Conservation (phyloP, 108 stramenopile genomes). For the Mediolabrus comicus region DNA sequence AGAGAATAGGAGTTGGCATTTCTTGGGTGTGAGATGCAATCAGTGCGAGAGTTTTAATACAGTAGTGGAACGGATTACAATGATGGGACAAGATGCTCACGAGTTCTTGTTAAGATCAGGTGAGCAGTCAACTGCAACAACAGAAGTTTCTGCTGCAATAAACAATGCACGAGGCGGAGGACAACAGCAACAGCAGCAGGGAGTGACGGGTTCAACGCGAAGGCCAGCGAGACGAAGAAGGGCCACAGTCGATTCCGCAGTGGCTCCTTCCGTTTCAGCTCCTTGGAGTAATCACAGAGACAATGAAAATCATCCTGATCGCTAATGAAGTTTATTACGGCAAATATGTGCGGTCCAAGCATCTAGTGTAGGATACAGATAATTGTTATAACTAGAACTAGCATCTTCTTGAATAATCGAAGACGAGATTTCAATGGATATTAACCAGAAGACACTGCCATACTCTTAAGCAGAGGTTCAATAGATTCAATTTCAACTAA, state of each 20-base stretch:
- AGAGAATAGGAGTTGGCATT: slow-evolving; percentile 77
- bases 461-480: no score
- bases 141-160: neutral
- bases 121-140: neutral
- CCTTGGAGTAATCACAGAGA: neutral
- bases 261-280: neutral
- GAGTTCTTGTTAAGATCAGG: slow-evolving; percentile 54
- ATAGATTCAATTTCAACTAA: no score
- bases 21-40: slow-evolving; percentile 72
- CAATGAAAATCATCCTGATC: neutral
- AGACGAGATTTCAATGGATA: no score
- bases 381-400: no score
- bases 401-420: no score
- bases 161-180: neutral
- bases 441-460: no score
- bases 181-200: neutral
- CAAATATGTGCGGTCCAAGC: no score
- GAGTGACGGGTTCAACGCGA: neutral
- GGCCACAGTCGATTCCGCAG: neutral
- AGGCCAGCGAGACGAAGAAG: slow-evolving; percentile 6
- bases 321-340: neutral
- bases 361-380: no score
- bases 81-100: slow-evolving; percentile 77
- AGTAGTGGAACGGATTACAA: slow-evolving; percentile 69
- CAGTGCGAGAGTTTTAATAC: slow-evolving; percentile 82